These are phyloP conservation scores for Tetrahymena thermophila DNA, from an alignment of 73 alveolate genomes.

Conservation along the genomic window DNA sequence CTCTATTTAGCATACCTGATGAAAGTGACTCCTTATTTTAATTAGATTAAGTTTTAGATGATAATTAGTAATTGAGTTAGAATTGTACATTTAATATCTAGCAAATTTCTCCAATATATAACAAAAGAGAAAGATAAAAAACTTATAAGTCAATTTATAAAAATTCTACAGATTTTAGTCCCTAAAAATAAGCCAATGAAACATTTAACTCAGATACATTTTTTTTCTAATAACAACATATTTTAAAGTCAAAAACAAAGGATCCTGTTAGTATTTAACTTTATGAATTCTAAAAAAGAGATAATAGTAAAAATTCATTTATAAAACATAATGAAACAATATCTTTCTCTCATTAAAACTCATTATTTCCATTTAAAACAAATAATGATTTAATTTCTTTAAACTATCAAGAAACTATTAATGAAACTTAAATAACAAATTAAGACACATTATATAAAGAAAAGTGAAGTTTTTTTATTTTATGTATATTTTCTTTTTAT, in stretches of 20 bases:
- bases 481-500: too few species aligned
- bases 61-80: neutral
- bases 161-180: neutral
- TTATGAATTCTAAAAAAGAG: neutral
- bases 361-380: neutral
- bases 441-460: too few species aligned
- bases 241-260: neutral
- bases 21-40: neutral
- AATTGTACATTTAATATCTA: too few species aligned
- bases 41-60: neutral
- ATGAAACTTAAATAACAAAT: too few species aligned
- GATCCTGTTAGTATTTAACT: neutral
- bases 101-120: neutral
- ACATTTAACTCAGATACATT: too few species aligned
- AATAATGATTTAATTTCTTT: too few species aligned
- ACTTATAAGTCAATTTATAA: too few species aligned
- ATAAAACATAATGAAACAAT: neutral
- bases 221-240: too few species aligned
- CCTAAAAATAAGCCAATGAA: neutral
- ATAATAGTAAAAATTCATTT: too few species aligned
- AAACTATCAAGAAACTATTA: too few species aligned
- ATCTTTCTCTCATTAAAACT: neutral
- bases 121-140: too few species aligned
- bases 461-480: too few species aligned
- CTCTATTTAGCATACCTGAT: neutral